Percentiles rank a stretch among this genome's conserved stretches.
Evolutionary conservation across 2,329 filamentous ascomycete genomes (phyloP).

Genomic region (Ophiosphaerella herpotricha): DNA sequence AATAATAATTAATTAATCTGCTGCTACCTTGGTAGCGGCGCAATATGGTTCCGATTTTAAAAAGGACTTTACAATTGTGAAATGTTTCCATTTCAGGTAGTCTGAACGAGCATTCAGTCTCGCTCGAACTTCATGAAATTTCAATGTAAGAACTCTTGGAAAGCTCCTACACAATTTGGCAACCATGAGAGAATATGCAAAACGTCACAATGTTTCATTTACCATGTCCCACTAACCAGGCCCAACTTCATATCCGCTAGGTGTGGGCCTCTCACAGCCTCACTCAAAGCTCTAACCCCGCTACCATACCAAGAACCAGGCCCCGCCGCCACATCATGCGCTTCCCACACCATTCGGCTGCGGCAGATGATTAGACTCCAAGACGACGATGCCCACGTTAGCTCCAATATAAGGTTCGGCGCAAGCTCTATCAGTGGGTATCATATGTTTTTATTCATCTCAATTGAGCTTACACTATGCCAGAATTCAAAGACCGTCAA

Average conservation of each 20-base stretch:
- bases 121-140: not conserved
- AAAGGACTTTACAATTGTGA: too few species aligned
- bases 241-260: slow-evolving; percentile 7
- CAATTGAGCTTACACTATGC: slow-evolving; percentile 24
- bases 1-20: slow-evolving; percentile 17
- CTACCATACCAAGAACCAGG: slow-evolving; percentile 23
- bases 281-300: slow-evolving; percentile 28
- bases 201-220: slow-evolving; percentile 13
- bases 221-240: slow-evolving; percentile 27
- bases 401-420: slow-evolving; percentile 35
- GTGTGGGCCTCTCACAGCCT: slow-evolving; percentile 23
- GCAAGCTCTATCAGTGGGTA: slow-evolving; percentile 12
- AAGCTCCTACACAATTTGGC: not conserved
- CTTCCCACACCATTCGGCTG: slow-evolving; percentile 33
- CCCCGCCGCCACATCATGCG: slow-evolving; percentile 42
- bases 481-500: slow-evolving; percentile 42
- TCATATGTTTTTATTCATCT: slow-evolving; percentile 2
- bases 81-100: not conserved
- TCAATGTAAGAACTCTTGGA: not conserved
- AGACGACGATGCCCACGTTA: slow-evolving; percentile 18
- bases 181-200: not conserved
- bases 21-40: not conserved
- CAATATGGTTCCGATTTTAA: too few species aligned
- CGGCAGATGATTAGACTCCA: slow-evolving; percentile 34
- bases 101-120: not conserved